Conservation (phyloP, 2,329 filamentous ascomycete species). For the Pyrenochaeta sp. region DNA sequence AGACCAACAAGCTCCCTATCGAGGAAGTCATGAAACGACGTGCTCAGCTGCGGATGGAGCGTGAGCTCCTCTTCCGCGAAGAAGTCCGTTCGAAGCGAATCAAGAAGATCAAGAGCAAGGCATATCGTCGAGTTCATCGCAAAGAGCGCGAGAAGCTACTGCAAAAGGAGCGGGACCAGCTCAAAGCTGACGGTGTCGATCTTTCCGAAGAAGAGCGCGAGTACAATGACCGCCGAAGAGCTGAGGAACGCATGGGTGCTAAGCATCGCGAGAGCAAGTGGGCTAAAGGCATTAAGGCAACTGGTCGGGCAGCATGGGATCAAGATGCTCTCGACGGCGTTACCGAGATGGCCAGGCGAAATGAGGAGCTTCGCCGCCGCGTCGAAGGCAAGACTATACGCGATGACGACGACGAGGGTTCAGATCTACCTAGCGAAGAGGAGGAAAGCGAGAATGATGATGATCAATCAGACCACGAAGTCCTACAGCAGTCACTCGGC, state of each 20-base stretch:
- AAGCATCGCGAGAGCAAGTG: conserved; percentile 90
- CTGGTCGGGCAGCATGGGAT: conserved; percentile 85
- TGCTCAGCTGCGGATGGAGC: conserved; percentile 77
- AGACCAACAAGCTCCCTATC: conserved; percentile 75
- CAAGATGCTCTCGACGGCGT: conserved; percentile 82
- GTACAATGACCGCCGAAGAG: conserved; percentile 75
- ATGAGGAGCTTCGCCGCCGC: conserved; percentile 81
- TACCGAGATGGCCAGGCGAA: conserved; percentile 80
- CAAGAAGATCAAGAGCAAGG: conserved; percentile 99
- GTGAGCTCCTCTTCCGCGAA: conserved; percentile 88
- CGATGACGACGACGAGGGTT: conserved; percentile 59
- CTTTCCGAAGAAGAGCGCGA: conserved; percentile 71
- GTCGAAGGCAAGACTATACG: conserved; percentile 75
- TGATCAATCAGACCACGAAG: conserved; percentile 62
- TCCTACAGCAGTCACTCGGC: conserved; percentile 45
- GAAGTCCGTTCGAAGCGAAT: conserved; percentile 88
- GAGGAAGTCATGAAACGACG: conserved; percentile 77
- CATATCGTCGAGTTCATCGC: conserved; percentile 89
- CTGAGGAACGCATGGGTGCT: conserved; percentile 84
- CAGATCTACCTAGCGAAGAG: conserved; percentile 57
- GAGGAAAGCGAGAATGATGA: conserved; percentile 65
- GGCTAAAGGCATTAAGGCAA: conserved; percentile 84
- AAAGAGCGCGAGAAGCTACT: conserved; percentile 73
- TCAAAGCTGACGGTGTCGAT: conserved; percentile 67
- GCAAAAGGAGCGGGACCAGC: conserved; percentile 64